Evolutionary conservation across 805 yeast species (phyloP).

Genomic region (Starmerella gropengiesseri): DNA sequence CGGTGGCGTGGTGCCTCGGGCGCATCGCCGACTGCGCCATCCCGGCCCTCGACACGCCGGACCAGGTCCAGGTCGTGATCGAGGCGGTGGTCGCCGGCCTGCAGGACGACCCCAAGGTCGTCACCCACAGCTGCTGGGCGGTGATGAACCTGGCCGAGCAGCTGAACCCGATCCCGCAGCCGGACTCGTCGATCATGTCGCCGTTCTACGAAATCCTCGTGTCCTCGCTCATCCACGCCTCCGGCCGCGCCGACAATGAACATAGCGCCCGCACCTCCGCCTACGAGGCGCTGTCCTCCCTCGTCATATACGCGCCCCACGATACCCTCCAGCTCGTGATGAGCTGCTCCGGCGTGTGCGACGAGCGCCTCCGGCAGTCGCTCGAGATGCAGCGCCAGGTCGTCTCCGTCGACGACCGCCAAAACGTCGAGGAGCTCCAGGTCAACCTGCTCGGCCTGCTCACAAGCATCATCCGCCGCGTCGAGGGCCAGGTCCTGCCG

Average conservation of each 20-base stretch:
- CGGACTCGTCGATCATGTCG: slow-evolving; percentile 53
- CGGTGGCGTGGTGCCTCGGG: slow-evolving; percentile 98
- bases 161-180: slow-evolving; percentile 35
- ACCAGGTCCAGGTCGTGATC: slow-evolving; percentile 59
- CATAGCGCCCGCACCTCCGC: slow-evolving; percentile 88
- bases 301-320: slow-evolving; percentile 64
- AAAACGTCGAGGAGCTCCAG: slow-evolving; percentile 79
- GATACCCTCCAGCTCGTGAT: slow-evolving; percentile 61
- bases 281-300: slow-evolving; percentile 78
- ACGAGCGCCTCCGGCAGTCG: slow-evolving; percentile 62
- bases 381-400: slow-evolving; percentile 49
- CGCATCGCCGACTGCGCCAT: slow-evolving; percentile 76
- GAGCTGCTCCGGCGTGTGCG: slow-evolving; percentile 60
- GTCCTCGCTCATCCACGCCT: slow-evolving; percentile 57
- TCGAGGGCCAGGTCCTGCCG: slow-evolving; percentile 43
- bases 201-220: slow-evolving; percentile 59
- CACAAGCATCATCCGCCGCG: slow-evolving; percentile 75
- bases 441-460: slow-evolving; percentile 62
- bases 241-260: slow-evolving; percentile 71
- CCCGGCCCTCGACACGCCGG: slow-evolving; percentile 56
- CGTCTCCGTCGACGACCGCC: slow-evolving; percentile 56
- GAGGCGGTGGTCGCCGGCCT: slow-evolving; percentile 70
- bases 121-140: slow-evolving; percentile 98
- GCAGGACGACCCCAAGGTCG: slow-evolving; percentile 81
- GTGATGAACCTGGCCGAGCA: slow-evolving; percentile 85